Conservation (phyloP, 768 basidiomycete species). For the Boletus huronensis region DNA sequence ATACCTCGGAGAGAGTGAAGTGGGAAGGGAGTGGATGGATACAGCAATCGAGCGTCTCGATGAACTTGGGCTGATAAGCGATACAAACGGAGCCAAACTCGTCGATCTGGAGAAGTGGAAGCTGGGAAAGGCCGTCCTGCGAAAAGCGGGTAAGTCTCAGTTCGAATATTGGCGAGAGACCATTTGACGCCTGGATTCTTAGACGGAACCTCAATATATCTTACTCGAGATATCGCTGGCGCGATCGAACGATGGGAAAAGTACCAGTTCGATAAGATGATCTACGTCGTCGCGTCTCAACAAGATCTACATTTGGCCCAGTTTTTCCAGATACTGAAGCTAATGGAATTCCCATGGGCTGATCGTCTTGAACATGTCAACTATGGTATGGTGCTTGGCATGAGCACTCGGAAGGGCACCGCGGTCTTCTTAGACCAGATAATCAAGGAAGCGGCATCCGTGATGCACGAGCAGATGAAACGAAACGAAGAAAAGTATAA, state of each 20-base stretch:
- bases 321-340: conserved; percentile 88
- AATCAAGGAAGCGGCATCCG: conserved; percentile 78
- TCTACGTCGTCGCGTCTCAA: conserved; percentile 87
- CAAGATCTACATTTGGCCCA: conserved; percentile 87
- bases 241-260: conserved; percentile 90
- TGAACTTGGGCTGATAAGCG: conserved; percentile 70
- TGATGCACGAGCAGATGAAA: conserved; percentile 97
- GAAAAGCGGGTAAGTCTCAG: conserved; percentile 65
- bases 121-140: conserved; percentile 83
- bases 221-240: conserved; percentile 93
- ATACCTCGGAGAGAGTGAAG: conserved; percentile 87
- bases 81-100: conserved; percentile 77
- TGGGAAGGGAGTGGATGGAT: conserved; percentile 69
- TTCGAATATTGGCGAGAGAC: too few relatives aligned
- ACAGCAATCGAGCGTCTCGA: conserved; percentile 65
- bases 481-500: conserved; percentile 92
- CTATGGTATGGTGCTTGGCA: conserved; percentile 88
- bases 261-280: conserved; percentile 89
- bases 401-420: conserved; percentile 92
- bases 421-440: conserved; percentile 95
- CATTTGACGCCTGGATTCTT: not conserved
- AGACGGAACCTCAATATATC: conserved; percentile 94
- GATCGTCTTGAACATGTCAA: conserved; percentile 81
- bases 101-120: conserved; percentile 89
- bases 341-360: conserved; percentile 91